A percentile compares a stretch with the other conserved stretches of the same genome.
Conservation (phyloP, 805 yeast genomes). For the Kockiozyma suomiensis region DNA sequence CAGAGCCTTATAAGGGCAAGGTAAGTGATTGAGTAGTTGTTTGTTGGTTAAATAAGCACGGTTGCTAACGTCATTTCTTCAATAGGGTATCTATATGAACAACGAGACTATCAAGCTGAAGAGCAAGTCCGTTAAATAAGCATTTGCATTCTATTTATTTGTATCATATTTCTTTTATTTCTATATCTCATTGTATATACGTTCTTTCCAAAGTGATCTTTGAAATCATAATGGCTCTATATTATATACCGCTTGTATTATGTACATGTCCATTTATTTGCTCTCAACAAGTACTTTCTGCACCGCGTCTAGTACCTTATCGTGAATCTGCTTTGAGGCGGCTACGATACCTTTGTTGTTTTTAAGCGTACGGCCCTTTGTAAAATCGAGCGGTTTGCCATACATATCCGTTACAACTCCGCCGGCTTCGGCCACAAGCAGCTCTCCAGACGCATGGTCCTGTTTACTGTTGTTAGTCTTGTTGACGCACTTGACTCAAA, state of each 20-base stretch:
- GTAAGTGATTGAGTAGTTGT: slow-evolving; percentile 15
- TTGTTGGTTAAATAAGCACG: too few relatives aligned
- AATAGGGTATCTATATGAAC: slow-evolving; percentile 79
- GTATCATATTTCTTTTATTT: background rate
- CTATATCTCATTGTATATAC: background rate
- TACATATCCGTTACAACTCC: slow-evolving; percentile 85
- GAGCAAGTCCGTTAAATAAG: slow-evolving; percentile 87
- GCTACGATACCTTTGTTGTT: slow-evolving; percentile 93
- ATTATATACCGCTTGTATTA: background rate
- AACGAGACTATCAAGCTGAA: slow-evolving; percentile 88
- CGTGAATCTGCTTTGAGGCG: slow-evolving; percentile 44
- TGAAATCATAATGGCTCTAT: too few relatives aligned
- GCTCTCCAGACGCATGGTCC: slow-evolving; percentile 96
- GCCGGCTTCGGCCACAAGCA: slow-evolving; percentile 85
- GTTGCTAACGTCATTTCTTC: too few relatives aligned
- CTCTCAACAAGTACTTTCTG: slow-evolving; percentile 27
- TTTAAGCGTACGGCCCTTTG: slow-evolving; percentile 74
- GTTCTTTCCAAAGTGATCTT: too few relatives aligned
- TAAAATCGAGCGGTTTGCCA: slow-evolving; percentile 76
- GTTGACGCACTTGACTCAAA: too few relatives aligned
- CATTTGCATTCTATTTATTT: slow-evolving; percentile 12
- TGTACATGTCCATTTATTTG: background rate
- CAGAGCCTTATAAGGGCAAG: slow-evolving; percentile 98
- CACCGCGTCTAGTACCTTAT: slow-evolving; percentile 28
- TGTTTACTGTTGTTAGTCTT: too few relatives aligned